Base-by-base conservation (phyloP, 768 basidiomycete genomes). In the Lentinula sp. region DNA sequence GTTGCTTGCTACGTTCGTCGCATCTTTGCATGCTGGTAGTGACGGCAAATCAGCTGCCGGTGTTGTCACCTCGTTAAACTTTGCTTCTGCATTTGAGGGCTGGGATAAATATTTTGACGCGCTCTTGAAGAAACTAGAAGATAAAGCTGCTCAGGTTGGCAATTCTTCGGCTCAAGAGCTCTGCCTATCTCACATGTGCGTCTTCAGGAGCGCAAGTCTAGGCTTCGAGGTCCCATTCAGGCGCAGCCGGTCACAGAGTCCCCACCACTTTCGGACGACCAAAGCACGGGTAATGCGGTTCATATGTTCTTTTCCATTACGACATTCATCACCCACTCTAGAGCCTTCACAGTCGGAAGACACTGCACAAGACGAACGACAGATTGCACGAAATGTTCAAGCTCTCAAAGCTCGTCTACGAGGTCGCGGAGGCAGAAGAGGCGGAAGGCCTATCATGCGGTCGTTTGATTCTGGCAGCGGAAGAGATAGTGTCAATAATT, bases 301-400 rank as follows among this genome's bases (percentile, higher is more conserved):
- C 45, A 21, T 49, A n/a, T 51, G 21, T 51, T 40, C 9, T 34
- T 15, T 31, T 46, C 13, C 37, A 39, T 23, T 54, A 11, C 60
- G 58, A 56, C 60, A 60, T 21, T 53, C 31, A 15, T 51, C 31
- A 54, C 23, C 49, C 37, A 40, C 42, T 40, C 5, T 61, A 86
- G 82, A 75, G 49, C 83, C 82, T 1, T 75, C 79, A 2, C 75
- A 80, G 63, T 74, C 80, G 7, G 67, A 78, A 21, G 83, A 85
- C 45, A 70, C 75, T 2, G 76, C 84, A 2, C 80, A 82, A 45
- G 93, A 95, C 63, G 93, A 92, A 61, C 89, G 96, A 69, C 87
- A 94, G 67, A 98, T 98, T 63, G 87, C 95, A 3, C 81, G 91
- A 65, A 97, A 95, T 68, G 91, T 97, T 1, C 88, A 94, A 65